A percentile compares a stretch with the other conserved stretches of the same genome.
Conservation (phyloP, 2,329 filamentous ascomycete genomes). For the Ascosphaera apis region DNA sequence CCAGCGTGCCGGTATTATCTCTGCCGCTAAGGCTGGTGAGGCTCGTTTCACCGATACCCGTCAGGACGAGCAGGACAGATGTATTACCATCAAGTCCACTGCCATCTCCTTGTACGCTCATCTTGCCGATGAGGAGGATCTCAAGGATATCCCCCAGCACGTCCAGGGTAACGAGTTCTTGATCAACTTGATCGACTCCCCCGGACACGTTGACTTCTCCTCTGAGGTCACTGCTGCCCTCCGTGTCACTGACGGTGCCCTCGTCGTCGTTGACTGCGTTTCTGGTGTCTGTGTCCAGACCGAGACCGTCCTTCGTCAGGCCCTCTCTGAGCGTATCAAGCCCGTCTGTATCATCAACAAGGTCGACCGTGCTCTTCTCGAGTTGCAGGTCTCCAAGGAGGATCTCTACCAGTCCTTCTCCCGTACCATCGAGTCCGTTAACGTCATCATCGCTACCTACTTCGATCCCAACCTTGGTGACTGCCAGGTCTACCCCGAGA, state of each 20-base stretch:
- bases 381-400: constrained; percentile 96
- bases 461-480: constrained; percentile 92
- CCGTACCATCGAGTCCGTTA: constrained; percentile 98
- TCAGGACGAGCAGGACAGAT: constrained; percentile 95
- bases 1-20: constrained; percentile 98
- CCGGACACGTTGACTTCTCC: constrained; percentile 99
- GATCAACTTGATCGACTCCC: constrained; percentile 99
- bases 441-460: constrained; percentile 99
- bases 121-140: constrained; percentile 57
- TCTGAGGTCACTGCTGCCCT: constrained; percentile 98
- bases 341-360: constrained; percentile 99
- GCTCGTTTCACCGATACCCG: constrained; percentile 92
- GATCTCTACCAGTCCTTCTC: constrained; percentile 99
- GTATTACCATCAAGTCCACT: constrained; percentile 99
- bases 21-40: constrained; percentile 89
- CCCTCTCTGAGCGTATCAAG: constrained; percentile 99
- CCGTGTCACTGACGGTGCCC: constrained; percentile 98
- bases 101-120: constrained; percentile 94
- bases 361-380: constrained; percentile 97
- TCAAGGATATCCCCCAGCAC: constrained; percentile 83
- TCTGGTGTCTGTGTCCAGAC: constrained; percentile 99
- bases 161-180: constrained; percentile 89
- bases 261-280: constrained; percentile 98
- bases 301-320: constrained; percentile 97
- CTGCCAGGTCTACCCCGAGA: constrained; percentile 94